Base-by-base conservation (phyloP, 495 filamentous ascomycete genomes). In the Penicillium dipodomyicola region DNA sequence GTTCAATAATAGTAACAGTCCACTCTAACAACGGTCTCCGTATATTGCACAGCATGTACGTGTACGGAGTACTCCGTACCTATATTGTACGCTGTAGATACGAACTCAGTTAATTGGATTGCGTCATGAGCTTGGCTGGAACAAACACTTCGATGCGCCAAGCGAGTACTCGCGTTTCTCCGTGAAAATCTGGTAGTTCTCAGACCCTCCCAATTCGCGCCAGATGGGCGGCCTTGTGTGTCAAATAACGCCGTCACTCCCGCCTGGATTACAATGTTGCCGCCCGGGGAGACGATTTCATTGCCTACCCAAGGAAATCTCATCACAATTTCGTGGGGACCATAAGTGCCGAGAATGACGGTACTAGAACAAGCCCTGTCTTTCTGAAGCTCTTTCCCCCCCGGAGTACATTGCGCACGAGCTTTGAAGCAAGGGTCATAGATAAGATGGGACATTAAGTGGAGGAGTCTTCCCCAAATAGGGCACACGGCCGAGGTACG, bases 401-500 rank as follows among this genome's bases (percentile, higher is more conserved):
- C 32, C 39, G n/a, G 39, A 52, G 20, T 22, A 43, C 35, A 39
- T 39, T 3, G 35, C 1, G 6, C 50, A 30, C 37, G 39, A 43
- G 50, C 37, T 52, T 48, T 19, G 30, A 30, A 29, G 54, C 47
- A 44, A 51, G 55, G 47, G 33, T 49, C 3, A 49, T 42, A 44
- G 45, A 32, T 35, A 45, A 19, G 39, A 59, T 64, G 61, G 45
- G 43, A 62, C 58, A 43, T 56, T 42, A 52, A 43, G 56, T 60
- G 54, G 60, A 64, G 58, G 60, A 45, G 20, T 49, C 35, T 64
- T 67, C n/a, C 70, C 67, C 43, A 32, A 70, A 66, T 42, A 33
- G 63, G 70, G 51, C 52, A 62, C 48, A 69, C 33, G 56, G 65
- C 70, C 70, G 70, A 72, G 60, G 20, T 52, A 42, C n/a, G 25